These are phyloP conservation scores for Epichloe coenophiala DNA, from an alignment of 2,329 filamentous ascomycete species.

Conservation along the genomic window DNA sequence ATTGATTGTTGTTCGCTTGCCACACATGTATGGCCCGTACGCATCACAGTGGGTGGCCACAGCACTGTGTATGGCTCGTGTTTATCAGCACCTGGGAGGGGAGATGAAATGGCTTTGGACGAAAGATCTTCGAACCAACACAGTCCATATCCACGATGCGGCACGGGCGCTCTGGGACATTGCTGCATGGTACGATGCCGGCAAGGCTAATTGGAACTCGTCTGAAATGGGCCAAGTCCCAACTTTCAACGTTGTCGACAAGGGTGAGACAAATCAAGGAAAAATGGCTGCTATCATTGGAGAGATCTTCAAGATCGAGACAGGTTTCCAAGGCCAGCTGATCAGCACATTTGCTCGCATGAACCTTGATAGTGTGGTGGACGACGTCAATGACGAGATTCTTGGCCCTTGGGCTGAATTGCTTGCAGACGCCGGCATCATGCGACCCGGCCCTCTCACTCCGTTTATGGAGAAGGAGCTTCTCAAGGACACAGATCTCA, in stretches of 20 bases:
- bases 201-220: conserved; percentile 43
- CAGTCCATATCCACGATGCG: conserved; percentile 80
- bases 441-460: conserved; percentile 68
- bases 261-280: conserved; percentile 68
- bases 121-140: conserved; percentile 80
- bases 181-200: conserved; percentile 63
- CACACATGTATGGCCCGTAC: conserved; percentile 93
- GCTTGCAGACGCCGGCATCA: conserved; percentile 65
- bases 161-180: conserved; percentile 71
- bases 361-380: conserved; percentile 86
- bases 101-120: conserved; percentile 93
- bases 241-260: conserved; percentile 88
- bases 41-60: conserved; percentile 79
- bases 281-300: conserved; percentile 66
- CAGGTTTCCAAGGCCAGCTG: conserved; percentile 76
- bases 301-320: conserved; percentile 73
- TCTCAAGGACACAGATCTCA: conserved; percentile 81
- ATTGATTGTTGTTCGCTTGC: conserved; percentile 67
- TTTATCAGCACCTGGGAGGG: conserved; percentile 69
- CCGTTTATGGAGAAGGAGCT: conserved; percentile 96
- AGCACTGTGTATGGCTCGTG: conserved; percentile 74
- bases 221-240: conserved; percentile 47
- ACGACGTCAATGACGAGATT: conserved; percentile 91
- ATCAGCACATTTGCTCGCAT: conserved; percentile 80
- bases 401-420: conserved; percentile 89